Percentiles rank a stretch among this genome's conserved stretches.
phyloP scores from a whole-genome alignment of 129 eudicot genomes.

The Cynara cardunculus region DNA sequence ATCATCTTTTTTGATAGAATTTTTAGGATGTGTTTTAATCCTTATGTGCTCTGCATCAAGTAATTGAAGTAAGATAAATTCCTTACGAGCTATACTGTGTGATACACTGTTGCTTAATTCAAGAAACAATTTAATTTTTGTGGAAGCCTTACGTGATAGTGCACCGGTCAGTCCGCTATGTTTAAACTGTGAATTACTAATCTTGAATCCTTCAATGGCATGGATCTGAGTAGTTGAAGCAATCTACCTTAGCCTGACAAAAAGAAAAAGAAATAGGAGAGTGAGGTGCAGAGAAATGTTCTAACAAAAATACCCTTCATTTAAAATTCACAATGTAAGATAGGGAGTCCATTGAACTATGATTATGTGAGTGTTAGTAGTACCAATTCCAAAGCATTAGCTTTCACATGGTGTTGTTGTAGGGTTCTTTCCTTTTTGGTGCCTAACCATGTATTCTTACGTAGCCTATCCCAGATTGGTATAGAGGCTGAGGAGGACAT shows the following conservation, averaged over 20 bases:
- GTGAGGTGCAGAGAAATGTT: not conserved
- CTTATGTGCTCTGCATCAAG: constrained; percentile 3
- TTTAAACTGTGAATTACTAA: not conserved
- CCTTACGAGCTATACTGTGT: not conserved
- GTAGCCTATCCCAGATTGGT: not conserved
- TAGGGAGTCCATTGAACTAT: not conserved
- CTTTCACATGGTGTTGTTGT: not conserved
- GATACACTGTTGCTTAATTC: not conserved
- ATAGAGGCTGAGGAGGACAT: not conserved
- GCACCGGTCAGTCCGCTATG: not conserved
- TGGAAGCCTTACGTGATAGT: not conserved
- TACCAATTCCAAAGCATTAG: not conserved
- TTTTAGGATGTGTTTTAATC: constrained; percentile 8
- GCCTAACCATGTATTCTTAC: not conserved
- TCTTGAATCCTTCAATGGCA: not conserved
- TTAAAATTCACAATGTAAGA: not conserved
- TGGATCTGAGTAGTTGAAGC: not conserved
- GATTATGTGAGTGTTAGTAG: not conserved
- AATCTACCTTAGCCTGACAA: not conserved
- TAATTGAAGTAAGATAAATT: not conserved
- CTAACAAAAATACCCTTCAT: not conserved
- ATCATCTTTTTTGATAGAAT: constrained; percentile 13
- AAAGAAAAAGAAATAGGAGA: not conserved
- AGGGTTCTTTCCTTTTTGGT: not conserved
- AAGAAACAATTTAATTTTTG: not conserved